Percentiles rank a stretch among this genome's conserved stretches.
Evolutionary conservation across 768 basidiomycete genomes (phyloP).

Genomic region (Boletus subparvulus): DNA sequence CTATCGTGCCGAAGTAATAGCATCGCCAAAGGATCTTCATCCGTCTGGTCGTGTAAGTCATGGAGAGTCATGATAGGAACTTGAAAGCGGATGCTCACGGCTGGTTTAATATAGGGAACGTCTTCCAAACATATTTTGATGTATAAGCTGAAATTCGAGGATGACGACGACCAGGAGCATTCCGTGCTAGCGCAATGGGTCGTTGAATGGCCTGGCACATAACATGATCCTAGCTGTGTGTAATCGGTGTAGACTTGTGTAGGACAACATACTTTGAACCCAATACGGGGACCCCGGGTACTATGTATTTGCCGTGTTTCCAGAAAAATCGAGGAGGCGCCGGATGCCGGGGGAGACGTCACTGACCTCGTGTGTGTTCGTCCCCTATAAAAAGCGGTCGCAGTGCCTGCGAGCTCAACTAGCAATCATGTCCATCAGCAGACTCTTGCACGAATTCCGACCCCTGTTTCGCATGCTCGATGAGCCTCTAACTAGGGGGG

Average conservation of each 20-base stretch:
- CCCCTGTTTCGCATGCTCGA: constrained; percentile 77
- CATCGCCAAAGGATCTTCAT: constrained; percentile 53
- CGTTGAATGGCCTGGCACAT: constrained; percentile 69
- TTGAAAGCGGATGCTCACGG: constrained; percentile 7
- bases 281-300: constrained; percentile 15
- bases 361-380: background rate
- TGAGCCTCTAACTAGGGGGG: constrained; percentile 53
- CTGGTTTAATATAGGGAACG: constrained; percentile 18
- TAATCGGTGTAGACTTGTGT: background rate
- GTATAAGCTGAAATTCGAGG: constrained; percentile 86
- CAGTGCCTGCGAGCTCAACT: background rate
- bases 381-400: constrained; percentile 11
- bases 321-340: background rate
- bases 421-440: constrained; percentile 59
- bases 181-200: constrained; percentile 75
- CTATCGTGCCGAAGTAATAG: constrained; percentile 81
- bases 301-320: background rate
- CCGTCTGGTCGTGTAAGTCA: constrained; percentile 39
- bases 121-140: constrained; percentile 51
- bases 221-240: background rate
- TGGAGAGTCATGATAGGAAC: background rate
- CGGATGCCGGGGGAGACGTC: constrained; percentile 16
- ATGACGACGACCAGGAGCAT: constrained; percentile 84
- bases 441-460: constrained; percentile 67
- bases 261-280: background rate